Base-by-base conservation (phyloP, 306 rosid species). In the Cicer judaicum region DNA sequence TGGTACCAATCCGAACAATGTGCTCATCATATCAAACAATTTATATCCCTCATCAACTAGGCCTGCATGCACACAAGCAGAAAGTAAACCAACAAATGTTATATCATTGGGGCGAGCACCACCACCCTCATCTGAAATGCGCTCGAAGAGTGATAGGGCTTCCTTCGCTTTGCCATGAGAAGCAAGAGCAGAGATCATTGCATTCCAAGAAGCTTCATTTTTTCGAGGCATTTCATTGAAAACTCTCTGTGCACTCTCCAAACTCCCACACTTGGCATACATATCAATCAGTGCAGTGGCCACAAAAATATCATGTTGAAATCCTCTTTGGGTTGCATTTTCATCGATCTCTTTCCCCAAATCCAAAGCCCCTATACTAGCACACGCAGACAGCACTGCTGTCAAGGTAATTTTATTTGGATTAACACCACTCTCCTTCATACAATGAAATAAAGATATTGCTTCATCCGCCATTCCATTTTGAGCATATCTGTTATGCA, bases 131-230 rank as follows among this genome's bases (percentile, higher is more conserved):
- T 77, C 62, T 39, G 85, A 79, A 97, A 93, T 88, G 63, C 89
- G 72, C 75, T 88, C 57, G 78, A 93, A 93, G 18, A 91, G 77
- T 70, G 88, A 68, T 12, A 93, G 63, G 54, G 96, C 94, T 60
- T 91, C 96, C 82, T 75, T 52, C 16, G 97, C 97, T 82, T 80
- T 81, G 11, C 97, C 98, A 76, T 93, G 96, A 82, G 87, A 89
- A 79, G 97, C 98, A 84, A 91, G 91, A 8, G 96, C 97, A 80
- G 98, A 88, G 63, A 93, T 93, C 94, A 91, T 91, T 63, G 94
- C 94, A 78, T 91, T 93, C 98, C 98, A 93, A 15, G 98, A 88
- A 64, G 85, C 97, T 78, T 93, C 96, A 68, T 91, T 91, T 81
- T 89, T 93, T 16, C 5, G 84, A 62, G 96, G 94, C 92, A 93